Conservation (phyloP, 2,329 filamentous ascomycete genomes). For the Ophiostoma tasmaniense region DNA sequence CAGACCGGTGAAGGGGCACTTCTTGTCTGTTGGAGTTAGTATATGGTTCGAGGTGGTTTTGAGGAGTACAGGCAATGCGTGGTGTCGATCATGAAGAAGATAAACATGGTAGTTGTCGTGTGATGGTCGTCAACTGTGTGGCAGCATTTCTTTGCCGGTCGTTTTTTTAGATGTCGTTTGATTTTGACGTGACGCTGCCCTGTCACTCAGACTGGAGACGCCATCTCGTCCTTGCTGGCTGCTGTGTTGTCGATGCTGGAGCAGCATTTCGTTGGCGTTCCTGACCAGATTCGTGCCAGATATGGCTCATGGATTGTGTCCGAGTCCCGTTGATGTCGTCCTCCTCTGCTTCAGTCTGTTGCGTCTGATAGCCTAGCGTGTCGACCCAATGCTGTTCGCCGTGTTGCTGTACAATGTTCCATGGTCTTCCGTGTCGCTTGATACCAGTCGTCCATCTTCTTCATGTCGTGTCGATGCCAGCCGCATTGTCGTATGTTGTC, state of each 20-base stretch:
- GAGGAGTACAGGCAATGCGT: neutral
- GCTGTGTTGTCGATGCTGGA: neutral
- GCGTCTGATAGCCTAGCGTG: neutral
- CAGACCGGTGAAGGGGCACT: slow-evolving; percentile 99
- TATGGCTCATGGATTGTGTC: neutral
- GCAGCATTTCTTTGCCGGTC: neutral
- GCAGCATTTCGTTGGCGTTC: neutral
- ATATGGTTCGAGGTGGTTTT: neutral
- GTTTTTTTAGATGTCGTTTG: neutral
- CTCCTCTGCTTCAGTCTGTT: neutral
- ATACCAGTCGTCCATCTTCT: neutral
- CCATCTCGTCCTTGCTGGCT: neutral
- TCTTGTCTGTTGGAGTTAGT: slow-evolving; percentile 69
- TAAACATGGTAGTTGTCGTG: neutral
- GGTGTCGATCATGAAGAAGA: neutral
- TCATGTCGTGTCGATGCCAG: neutral
- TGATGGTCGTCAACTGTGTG: neutral
- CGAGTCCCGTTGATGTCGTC: neutral
- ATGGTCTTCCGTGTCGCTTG: neutral
- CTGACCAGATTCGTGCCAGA: neutral
- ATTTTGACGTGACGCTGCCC: neutral
- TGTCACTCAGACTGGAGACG: neutral
- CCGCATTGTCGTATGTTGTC: neutral
- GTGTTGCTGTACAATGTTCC: neutral
- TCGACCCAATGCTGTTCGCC: neutral